Evolutionary conservation across 352 stramenopile species (phyloP).

Genomic region (Phytophthora multivora): DNA sequence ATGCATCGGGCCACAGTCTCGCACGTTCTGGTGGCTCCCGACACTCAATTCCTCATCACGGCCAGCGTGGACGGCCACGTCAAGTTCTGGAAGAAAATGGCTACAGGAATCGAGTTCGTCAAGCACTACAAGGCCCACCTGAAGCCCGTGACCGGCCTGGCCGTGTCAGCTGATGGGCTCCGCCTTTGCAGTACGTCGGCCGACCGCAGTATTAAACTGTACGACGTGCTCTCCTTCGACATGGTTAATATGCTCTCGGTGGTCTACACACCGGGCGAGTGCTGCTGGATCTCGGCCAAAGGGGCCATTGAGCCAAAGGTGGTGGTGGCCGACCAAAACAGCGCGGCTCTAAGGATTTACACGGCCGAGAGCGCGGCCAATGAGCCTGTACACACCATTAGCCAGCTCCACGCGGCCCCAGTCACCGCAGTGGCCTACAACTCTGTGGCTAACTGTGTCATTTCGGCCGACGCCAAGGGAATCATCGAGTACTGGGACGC

Average conservation of each 20-base stretch:
- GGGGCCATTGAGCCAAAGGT: slow-evolving; percentile 68
- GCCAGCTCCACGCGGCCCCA: slow-evolving; percentile 91
- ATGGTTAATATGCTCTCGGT: slow-evolving; percentile 97
- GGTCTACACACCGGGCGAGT: slow-evolving; percentile 66
- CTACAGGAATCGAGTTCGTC: slow-evolving; percentile 97
- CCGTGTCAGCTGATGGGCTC: slow-evolving; percentile 84
- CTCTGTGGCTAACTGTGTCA: slow-evolving; percentile 79
- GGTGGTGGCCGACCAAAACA: slow-evolving; percentile 73
- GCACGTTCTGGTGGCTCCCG: slow-evolving; percentile 87
- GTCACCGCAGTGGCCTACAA: slow-evolving; percentile 93
- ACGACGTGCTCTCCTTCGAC: slow-evolving; percentile 98
- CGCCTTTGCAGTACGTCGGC: slow-evolving; percentile 84
- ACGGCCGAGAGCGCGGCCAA: slow-evolving; percentile 62
- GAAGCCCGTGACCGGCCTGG: slow-evolving; percentile 83
- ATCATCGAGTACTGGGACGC: slow-evolving; percentile 95
- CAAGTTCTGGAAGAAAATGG: slow-evolving; percentile 99
- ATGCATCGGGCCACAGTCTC: slow-evolving; percentile 97
- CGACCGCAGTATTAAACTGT: slow-evolving; percentile 98
- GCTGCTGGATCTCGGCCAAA: slow-evolving; percentile 76
- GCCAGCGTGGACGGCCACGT: slow-evolving; percentile 96
- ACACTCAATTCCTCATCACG: slow-evolving; percentile 97
- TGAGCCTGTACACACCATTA: slow-evolving; percentile 63
- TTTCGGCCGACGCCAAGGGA: slow-evolving; percentile 92
- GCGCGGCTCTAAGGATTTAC: slow-evolving; percentile 86
- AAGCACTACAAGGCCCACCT: slow-evolving; percentile 99